These are phyloP conservation scores for Phytophthora podocarpi DNA, from an alignment of 352 stramenopile genomes.

Conservation along the genomic window DNA sequence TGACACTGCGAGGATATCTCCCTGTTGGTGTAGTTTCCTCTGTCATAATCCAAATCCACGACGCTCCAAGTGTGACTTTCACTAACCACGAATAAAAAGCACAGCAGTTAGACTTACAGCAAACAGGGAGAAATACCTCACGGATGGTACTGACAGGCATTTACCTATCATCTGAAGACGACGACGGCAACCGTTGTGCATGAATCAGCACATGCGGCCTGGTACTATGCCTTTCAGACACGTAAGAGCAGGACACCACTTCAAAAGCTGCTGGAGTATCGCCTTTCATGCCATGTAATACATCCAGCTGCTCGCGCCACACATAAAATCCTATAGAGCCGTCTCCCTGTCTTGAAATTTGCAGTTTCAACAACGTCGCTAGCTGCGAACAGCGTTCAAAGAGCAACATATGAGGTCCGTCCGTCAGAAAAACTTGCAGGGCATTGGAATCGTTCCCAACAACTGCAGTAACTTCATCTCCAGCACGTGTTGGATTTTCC, in stretches of 20 bases:
- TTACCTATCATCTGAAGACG: constrained; percentile 15
- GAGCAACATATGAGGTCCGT: constrained; percentile 47
- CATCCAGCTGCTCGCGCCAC: constrained; percentile 29
- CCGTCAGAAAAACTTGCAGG: constrained; percentile 37
- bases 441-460: neutral
- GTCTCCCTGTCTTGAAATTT: constrained; percentile 4
- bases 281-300: constrained; percentile 7
- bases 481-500: constrained; percentile 10
- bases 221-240: constrained; percentile 24
- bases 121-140: neutral
- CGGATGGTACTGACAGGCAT: neutral
- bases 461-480: constrained; percentile 1
- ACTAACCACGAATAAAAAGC: neutral
- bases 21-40: neutral
- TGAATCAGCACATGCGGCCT: constrained; percentile 39
- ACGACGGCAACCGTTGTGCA: neutral
- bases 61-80: constrained; percentile 28
- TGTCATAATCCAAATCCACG: constrained; percentile 10
- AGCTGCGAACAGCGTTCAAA: constrained; percentile 24
- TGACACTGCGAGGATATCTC: constrained; percentile 8
- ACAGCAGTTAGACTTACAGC: constrained; percentile 2
- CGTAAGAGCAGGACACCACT: constrained; percentile 35
- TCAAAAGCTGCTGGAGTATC: constrained; percentile 2
- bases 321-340: constrained; percentile 24
- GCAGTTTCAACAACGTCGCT: constrained; percentile 31